Evolutionary conservation across 805 yeast species (phyloP), one percentile per base, ranked within the genome.

Genomic region (Jamesozyma gamospora): DNA sequence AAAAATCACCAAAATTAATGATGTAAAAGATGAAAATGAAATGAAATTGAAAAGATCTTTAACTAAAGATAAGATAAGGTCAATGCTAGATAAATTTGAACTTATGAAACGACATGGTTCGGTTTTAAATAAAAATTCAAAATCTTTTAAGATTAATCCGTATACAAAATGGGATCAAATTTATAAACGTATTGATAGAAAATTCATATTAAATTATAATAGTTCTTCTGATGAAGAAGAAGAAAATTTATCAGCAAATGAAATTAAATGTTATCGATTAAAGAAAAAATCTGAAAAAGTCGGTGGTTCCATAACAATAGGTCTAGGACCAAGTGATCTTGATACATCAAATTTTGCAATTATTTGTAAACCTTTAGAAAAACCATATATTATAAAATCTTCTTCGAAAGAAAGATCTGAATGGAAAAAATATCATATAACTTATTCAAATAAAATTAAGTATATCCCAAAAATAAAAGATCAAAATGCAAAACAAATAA

Each of bases 1-100:
- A 3, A 56, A 57, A 9, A 63, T 79, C 17, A 75, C 85, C 0
- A 58, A 60, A 14, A 65, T 82, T 24, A 64, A 69, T 21, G 67
- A 82, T 50, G 43, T 58, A 1, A 52, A 53, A 5, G 75, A 82
- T 52, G 50, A 44, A 3, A 53, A 62, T 5, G 92, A 83, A 51
- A 47, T 79, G 43, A 56, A 59, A 14, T 45, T 52, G 18, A 83
- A 82, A 53, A 65, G 72, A 26, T 59, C 57, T 12, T 55, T 75
- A 28, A 79, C 88, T 1, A 54, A 73, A 2, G 55, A 58, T 12
- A 82, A 76, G 43, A 63, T 69, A 21, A 46, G 46, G n/a, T 39
- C 41, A 7, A 60, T 65, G 52, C 47, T 69, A 32, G 50, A 41
- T 21, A 56, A 48, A 38, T 60, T 50, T 38, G 44, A 48, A 10